Conservation (phyloP, 495 filamentous ascomycete genomes). For the Cercophora samala region DNA sequence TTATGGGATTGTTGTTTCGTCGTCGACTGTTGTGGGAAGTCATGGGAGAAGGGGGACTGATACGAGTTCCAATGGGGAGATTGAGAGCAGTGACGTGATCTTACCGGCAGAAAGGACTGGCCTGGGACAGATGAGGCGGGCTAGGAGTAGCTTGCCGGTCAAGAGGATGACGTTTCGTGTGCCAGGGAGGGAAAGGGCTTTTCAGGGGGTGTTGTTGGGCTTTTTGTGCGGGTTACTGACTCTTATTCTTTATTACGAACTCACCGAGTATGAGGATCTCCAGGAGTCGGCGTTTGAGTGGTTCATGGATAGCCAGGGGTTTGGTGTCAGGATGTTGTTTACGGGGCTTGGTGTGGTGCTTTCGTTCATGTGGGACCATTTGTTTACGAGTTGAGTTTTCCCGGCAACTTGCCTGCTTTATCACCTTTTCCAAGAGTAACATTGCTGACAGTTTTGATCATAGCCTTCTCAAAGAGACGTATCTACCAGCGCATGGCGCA, state of each 20-base stretch:
- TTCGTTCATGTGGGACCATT: conserved; percentile 38
- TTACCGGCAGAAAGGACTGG: not conserved
- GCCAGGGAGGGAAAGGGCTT: not conserved
- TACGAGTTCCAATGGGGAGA: not conserved
- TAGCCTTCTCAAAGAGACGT: conserved; percentile 1
- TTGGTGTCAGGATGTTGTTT: conserved; percentile 45
- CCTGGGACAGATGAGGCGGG: not conserved
- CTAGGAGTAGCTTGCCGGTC: no score
- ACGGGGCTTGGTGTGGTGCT: conserved; percentile 39
- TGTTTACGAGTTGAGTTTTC: conserved; percentile 25
- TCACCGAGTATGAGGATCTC: conserved; percentile 3
- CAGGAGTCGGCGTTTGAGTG: conserved; percentile 31
- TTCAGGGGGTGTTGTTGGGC: not conserved
- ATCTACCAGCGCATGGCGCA: conserved; percentile 11
- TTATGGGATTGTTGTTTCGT: not conserved
- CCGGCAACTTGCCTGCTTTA: not conserved
- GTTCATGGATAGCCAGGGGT: conserved; percentile 42
- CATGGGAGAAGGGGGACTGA: not conserved
- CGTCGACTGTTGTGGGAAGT: no score
- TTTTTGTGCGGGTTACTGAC: not conserved
- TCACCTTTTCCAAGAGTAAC: conserved; percentile 1
- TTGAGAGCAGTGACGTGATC: not conserved
- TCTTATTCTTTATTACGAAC: conserved; percentile 5
- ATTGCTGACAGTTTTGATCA: not conserved
- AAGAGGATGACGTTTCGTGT: not conserved